phyloP scores from a whole-genome alignment of 2,329 filamentous ascomycete genomes.

The Rutstroemia sydowiana region DNA sequence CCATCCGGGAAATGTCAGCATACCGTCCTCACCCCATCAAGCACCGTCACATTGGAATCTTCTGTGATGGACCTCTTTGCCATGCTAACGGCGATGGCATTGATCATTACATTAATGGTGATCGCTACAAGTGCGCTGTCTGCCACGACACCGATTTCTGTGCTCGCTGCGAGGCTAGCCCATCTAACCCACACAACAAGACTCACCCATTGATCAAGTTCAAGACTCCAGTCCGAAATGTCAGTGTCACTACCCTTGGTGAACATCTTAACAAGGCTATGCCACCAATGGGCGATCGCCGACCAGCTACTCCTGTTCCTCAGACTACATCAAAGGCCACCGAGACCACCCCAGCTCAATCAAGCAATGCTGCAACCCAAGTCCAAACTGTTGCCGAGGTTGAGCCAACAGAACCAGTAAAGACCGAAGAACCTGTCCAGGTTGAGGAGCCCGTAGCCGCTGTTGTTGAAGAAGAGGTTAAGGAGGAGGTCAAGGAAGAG shows the following conservation, averaged over 20 bases:
- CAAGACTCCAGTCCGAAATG: slow-evolving; percentile 82
- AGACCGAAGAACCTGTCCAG: slow-evolving; percentile 23
- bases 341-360: slow-evolving; percentile 40
- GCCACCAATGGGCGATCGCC: slow-evolving; percentile 64
- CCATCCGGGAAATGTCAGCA: slow-evolving; percentile 40
- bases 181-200: slow-evolving; percentile 78
- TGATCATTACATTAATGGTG: slow-evolving; percentile 71
- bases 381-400: slow-evolving; percentile 70
- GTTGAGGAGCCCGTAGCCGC: slow-evolving; percentile 19
- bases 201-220: slow-evolving; percentile 98
- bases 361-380: slow-evolving; percentile 46
- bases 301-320: slow-evolving; percentile 13
- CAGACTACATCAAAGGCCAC: slow-evolving; percentile 42
- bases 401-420: slow-evolving; percentile 50
- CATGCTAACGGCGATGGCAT: slow-evolving; percentile 42
- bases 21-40: slow-evolving; percentile 36
- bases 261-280: slow-evolving; percentile 64
- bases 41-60: slow-evolving; percentile 72
- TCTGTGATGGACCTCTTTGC: slow-evolving; percentile 92
- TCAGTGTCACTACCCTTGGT: slow-evolving; percentile 77
- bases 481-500: slow-evolving; percentile 27
- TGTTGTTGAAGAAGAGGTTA: slow-evolving; percentile 16
- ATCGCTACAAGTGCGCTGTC: slow-evolving; percentile 94
- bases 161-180: slow-evolving; percentile 83
- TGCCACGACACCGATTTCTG: slow-evolving; percentile 96